Evolutionary conservation across 2,329 filamentous ascomycete species (phyloP).

Genomic region (Thermoascus crustaceus): DNA sequence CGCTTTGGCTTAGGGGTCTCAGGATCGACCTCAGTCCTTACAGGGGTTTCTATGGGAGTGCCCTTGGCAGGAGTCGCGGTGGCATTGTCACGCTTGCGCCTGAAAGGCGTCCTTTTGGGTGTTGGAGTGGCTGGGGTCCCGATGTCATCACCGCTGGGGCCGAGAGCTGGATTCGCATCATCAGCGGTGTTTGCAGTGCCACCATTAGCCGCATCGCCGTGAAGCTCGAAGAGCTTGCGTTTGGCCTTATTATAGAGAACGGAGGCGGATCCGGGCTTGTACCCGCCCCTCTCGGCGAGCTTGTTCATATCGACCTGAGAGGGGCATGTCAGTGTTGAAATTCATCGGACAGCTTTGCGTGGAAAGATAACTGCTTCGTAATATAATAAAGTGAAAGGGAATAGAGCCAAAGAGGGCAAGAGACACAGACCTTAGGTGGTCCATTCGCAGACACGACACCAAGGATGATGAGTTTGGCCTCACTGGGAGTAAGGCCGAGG

Average conservation of each 20-base stretch:
- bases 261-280: slow-evolving; percentile 30
- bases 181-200: background rate
- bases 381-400: background rate
- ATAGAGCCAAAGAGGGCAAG: background rate
- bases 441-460: slow-evolving; percentile 5
- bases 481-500: slow-evolving; percentile 4
- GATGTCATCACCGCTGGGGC: too few species aligned
- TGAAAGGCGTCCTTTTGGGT: slow-evolving; percentile 12
- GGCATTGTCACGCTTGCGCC: slow-evolving; percentile 3
- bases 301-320: slow-evolving; percentile 35
- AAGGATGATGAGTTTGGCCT: slow-evolving; percentile 8
- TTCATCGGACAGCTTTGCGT: background rate
- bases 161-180: too few species aligned
- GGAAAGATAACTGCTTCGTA: background rate
- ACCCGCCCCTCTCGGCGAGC: slow-evolving; percentile 26
- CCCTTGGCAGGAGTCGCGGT: background rate
- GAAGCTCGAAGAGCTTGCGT: slow-evolving; percentile 25
- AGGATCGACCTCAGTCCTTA: too few species aligned
- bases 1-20: slow-evolving; percentile 17
- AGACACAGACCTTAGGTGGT: slow-evolving; percentile 6
- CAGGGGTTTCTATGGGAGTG: too few species aligned
- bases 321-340: background rate
- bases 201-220: slow-evolving; percentile 1
- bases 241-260: slow-evolving; percentile 29
- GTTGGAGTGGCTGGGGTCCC: slow-evolving; percentile 6